Evolutionary conservation across 805 yeast genomes (phyloP).

Genomic region (Hanseniaspora osmophila): DNA sequence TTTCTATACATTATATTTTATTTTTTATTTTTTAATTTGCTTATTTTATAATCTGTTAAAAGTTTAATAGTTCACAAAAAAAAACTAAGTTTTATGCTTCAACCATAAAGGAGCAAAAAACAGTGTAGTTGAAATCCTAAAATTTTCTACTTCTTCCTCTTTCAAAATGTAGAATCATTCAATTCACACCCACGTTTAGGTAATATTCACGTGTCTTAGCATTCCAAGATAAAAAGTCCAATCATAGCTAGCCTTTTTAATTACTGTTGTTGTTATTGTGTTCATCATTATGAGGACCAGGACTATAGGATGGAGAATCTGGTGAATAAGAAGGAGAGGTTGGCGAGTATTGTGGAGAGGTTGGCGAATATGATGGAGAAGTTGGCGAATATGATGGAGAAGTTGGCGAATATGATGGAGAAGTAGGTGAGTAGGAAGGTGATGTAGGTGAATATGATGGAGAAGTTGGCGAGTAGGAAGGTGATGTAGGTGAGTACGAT

Average conservation of each 20-base stretch:
- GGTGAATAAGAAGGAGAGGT: conserved; percentile 18
- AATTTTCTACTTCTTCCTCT: not conserved
- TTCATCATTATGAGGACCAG: conserved; percentile 33
- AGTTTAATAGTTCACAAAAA: too few relatives aligned
- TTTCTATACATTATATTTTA: not conserved
- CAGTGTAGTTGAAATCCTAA: too few relatives aligned
- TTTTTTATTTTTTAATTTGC: conserved; percentile 1
- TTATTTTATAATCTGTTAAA: too few relatives aligned
- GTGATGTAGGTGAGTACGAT: conserved; percentile 52
- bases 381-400: conserved; percentile 57
- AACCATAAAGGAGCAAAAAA: too few relatives aligned
- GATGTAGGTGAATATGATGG: conserved; percentile 69
- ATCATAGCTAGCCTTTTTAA: too few relatives aligned
- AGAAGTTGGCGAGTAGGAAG: conserved; percentile 65
- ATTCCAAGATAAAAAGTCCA: too few relatives aligned
- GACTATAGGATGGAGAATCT: conserved; percentile 34
- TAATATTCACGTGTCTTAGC: too few relatives aligned
- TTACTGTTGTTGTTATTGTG: not conserved
- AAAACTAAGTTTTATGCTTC: too few relatives aligned
- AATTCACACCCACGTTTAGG: too few relatives aligned
- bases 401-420: conserved; percentile 70
- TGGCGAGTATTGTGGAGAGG: conserved; percentile 42
- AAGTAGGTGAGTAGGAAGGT: conserved; percentile 57
- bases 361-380: conserved; percentile 41
- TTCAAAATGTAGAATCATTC: not conserved